Base-by-base conservation (phyloP, 2,329 filamentous ascomycete species). In the Alternaria triticina region DNA sequence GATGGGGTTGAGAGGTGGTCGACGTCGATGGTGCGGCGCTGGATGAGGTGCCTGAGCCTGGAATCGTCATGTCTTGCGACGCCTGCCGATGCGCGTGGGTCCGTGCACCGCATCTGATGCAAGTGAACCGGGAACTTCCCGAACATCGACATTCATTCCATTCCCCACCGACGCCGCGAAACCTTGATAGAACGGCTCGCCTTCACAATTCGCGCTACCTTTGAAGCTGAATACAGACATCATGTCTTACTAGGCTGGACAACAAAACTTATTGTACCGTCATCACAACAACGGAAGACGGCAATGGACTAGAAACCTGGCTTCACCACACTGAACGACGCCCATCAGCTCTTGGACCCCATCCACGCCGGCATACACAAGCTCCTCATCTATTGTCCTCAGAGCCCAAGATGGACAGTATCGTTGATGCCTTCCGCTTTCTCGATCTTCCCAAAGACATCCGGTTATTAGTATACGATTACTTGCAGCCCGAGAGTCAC, bases 31-130 rank as follows among this genome's bases (percentile, higher is more conserved):
- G 49, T 59, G 60, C 52, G 56, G 47, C 30, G 60, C 33, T 54
- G 33, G 44, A 43, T 36, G 57, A 59, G 59, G 36, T 52, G 56
- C 62, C 52, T 58, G 59, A 49, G 54, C 57, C 43, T 60, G 30
- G 36, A 59, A 56, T 61, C 62, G 62, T 65, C 65, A 65, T 62
- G 62, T 62, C 65, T 61, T 65, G 59, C 59, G 62, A 61, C 65
- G 62, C 59, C 22, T 49, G 52, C 50, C 43, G 30, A 52, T n/a
- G 54, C 33, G 50, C 36, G 10, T 22, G 20, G 61, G 57, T 63
- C 61, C 20, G 57, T 60, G 61, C 61, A 20, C 17, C 12, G 13
- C 36, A 33, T 27, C 45, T 49, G 30, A 50, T 54, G 47, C 57
- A 52, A 27, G 33, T 17, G 20, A n/a, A 52, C 30, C 49, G 40